Percentiles rank a stretch among this genome's conserved stretches.
phyloP scores from a whole-genome alignment of 2,329 filamentous ascomycete species.

The Pseudogymnoascus sp. region DNA sequence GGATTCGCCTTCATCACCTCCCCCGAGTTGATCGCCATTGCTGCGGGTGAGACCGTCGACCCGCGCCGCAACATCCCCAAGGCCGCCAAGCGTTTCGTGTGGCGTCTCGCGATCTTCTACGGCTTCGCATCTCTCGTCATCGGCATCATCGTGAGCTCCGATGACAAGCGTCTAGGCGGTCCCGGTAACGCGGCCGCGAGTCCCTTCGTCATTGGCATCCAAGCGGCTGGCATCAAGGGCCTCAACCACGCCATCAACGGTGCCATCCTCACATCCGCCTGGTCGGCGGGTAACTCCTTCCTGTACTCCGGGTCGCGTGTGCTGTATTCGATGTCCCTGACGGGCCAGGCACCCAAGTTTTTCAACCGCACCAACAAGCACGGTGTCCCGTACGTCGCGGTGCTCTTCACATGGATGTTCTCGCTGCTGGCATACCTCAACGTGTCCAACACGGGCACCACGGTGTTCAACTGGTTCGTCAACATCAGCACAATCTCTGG shows the following conservation, averaged over 20 bases:
- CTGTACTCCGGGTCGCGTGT: constrained; percentile 60
- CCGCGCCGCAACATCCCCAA: constrained; percentile 59
- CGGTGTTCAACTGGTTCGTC: constrained; percentile 61
- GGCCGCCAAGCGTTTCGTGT: constrained; percentile 50
- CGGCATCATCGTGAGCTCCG: constrained; percentile 52
- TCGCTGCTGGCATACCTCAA: constrained; percentile 61
- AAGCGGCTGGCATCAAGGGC: constrained; percentile 52
- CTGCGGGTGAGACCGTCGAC: constrained; percentile 55
- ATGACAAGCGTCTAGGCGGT: constrained; percentile 48
- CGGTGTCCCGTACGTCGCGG: constrained; percentile 52
- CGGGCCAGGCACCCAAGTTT: constrained; percentile 52
- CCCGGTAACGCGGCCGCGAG: constrained; percentile 40
- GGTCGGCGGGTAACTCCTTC: constrained; percentile 52
- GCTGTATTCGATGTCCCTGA: constrained; percentile 58
- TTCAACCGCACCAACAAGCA: constrained; percentile 50
- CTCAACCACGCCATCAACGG: constrained; percentile 61
- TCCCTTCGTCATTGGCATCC: constrained; percentile 49
- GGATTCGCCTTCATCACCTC: constrained; percentile 49
- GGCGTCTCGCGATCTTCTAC: constrained; percentile 53
- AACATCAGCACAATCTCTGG: constrained; percentile 57
- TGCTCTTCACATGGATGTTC: constrained; percentile 46
- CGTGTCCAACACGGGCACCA: constrained; percentile 50
- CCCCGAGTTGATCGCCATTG: constrained; percentile 51
- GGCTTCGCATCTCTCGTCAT: constrained; percentile 49
- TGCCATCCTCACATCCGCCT: constrained; percentile 57